A percentile compares a stretch with the other conserved stretches of the same genome.
Conservation (phyloP, 495 filamentous ascomycete species). For the Coniosporium apollinis region DNA sequence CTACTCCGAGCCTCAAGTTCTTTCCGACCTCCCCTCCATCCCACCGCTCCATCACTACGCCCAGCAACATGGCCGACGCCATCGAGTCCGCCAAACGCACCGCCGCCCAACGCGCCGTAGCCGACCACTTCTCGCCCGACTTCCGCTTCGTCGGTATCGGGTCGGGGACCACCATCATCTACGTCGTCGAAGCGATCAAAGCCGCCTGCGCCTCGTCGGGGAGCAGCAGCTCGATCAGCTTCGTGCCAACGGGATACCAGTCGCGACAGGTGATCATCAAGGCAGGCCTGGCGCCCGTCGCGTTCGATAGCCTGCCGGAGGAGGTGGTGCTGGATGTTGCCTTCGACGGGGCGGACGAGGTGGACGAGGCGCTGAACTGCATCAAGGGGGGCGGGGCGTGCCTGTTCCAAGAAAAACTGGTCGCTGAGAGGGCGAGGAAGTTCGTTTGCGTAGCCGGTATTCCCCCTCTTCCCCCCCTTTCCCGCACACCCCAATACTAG, state of each 20-base stretch:
- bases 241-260: constrained; percentile 85
- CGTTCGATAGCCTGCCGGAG: constrained; percentile 53
- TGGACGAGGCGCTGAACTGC: constrained; percentile 85
- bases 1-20: too few relatives aligned
- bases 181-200: constrained; percentile 89
- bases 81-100: constrained; percentile 75
- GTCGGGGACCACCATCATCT: constrained; percentile 81
- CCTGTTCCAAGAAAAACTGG: constrained; percentile 94
- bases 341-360: constrained; percentile 94
- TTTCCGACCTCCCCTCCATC: too few relatives aligned
- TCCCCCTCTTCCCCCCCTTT: constrained; percentile 7
- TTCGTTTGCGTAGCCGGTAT: constrained; percentile 86
- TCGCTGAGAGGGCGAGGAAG: constrained; percentile 66
- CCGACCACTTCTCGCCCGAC: constrained; percentile 58
- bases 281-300: constrained; percentile 58
- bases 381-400: constrained; percentile 97
- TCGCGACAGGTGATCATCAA: constrained; percentile 64
- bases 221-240: constrained; percentile 24
- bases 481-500: not conserved
- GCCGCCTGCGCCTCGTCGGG: constrained; percentile 40
- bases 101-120: constrained; percentile 69
- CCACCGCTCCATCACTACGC: too few relatives aligned
- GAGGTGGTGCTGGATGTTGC: constrained; percentile 54
- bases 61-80: too few relatives aligned
- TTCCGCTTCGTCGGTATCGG: constrained; percentile 80